Conservation (phyloP, 208 protist genomes). For the Acanthamoeba polyphaga region DNA sequence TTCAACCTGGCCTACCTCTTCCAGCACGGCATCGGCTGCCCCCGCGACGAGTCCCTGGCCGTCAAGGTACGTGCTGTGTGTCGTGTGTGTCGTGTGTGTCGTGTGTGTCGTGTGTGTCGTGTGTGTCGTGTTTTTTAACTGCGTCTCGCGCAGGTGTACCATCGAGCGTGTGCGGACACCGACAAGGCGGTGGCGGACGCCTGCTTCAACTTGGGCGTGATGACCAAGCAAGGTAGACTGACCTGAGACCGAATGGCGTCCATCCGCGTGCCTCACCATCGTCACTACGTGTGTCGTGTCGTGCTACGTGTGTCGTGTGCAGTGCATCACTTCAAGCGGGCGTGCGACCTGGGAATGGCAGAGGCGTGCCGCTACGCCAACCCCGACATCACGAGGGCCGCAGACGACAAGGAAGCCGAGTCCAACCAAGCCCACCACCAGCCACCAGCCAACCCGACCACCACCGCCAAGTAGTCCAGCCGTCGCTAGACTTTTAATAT, state of each 20-base stretch:
- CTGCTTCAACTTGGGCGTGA: conserved; percentile 40
- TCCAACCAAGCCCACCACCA: neutral
- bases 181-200: neutral
- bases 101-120: too few relatives aligned
- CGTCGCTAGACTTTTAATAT: neutral
- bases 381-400: neutral
- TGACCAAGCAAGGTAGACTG: conserved; percentile 13
- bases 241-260: too few relatives aligned
- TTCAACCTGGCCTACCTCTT: conserved; percentile 47
- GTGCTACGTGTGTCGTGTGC: neutral
- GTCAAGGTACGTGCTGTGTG: neutral
- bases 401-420: neutral
- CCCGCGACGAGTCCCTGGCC: neutral
- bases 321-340: conserved; percentile 6
- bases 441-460: too few relatives aligned
- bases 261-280: neutral
- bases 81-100: neutral
- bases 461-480: too few relatives aligned
- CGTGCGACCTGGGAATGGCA: neutral
- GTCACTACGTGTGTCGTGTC: neutral
- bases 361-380: conserved; percentile 26
- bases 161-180: neutral
- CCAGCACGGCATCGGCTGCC: conserved; percentile 37
- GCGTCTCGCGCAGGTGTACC: neutral
- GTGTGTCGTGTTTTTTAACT: too few relatives aligned